phyloP scores from a whole-genome alignment of 2,329 filamentous ascomycete genomes.

The Xylariaceae sp. region DNA sequence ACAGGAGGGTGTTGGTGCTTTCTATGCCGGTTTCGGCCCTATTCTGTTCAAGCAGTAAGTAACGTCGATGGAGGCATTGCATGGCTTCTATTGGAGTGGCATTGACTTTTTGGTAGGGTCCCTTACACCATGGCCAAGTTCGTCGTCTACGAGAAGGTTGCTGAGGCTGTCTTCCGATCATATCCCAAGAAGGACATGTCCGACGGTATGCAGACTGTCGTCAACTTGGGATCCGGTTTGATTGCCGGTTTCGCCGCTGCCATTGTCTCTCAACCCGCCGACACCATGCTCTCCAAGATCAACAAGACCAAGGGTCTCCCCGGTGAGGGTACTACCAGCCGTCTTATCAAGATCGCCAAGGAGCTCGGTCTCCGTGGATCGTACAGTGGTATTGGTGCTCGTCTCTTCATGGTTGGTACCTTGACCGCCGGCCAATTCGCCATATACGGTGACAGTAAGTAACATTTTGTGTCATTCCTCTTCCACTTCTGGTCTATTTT shows the following conservation, averaged over 20 bases:
- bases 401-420: constrained; percentile 73
- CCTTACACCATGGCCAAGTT: constrained; percentile 84
- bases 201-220: constrained; percentile 64
- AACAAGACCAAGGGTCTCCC: constrained; percentile 77
- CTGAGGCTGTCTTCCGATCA: constrained; percentile 62
- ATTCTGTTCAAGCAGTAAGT: constrained; percentile 71
- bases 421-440: constrained; percentile 73
- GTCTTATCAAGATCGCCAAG: constrained; percentile 74
- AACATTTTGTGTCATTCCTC: too few relatives aligned
- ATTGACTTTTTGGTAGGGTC: constrained; percentile 51
- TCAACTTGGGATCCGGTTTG: constrained; percentile 75
- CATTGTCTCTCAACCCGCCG: constrained; percentile 74
- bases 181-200: constrained; percentile 66
- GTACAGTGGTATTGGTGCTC: constrained; percentile 72
- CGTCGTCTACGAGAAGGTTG: constrained; percentile 77
- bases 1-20: constrained; percentile 70
- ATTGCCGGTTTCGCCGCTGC: constrained; percentile 77
- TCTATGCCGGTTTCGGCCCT: constrained; percentile 77
- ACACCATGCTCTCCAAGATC: constrained; percentile 82
- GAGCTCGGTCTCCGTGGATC: constrained; percentile 71
- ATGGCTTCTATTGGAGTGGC: background rate
- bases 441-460: constrained; percentile 62
- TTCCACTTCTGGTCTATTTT: too few relatives aligned
- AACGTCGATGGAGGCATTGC: background rate
- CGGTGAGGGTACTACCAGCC: constrained; percentile 71